Evolutionary conservation across 106 monocot species (phyloP).

Genomic region (Apostasia ramifera): DNA sequence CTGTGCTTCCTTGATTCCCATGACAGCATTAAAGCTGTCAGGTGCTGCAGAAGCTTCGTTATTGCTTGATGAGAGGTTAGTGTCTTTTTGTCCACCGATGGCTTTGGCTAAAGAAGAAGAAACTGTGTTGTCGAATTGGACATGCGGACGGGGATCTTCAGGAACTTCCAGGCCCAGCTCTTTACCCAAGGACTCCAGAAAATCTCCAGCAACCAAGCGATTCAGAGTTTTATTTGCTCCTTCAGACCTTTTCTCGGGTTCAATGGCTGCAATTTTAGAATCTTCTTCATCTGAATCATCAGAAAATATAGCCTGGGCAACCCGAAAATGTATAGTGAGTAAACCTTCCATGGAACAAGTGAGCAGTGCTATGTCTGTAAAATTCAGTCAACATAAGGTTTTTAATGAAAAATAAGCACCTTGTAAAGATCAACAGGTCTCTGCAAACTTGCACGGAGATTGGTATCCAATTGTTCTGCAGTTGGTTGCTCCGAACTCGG

Average conservation of each 20-base stretch:
- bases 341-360: not conserved
- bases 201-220: slow-evolving; percentile 86
- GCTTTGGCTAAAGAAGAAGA: slow-evolving; percentile 1
- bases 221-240: slow-evolving; percentile 79
- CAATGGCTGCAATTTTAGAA: slow-evolving; percentile 3
- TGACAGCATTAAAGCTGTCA: not conserved
- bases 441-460: slow-evolving; percentile 30
- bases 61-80: slow-evolving; percentile 10
- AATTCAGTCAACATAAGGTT: not conserved
- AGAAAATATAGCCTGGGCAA: slow-evolving; percentile 86
- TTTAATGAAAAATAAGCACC: slow-evolving; percentile 26
- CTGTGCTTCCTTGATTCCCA: not conserved
- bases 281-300: slow-evolving; percentile 80
- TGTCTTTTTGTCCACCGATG: not conserved
- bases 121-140: slow-evolving; percentile 7
- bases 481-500: slow-evolving; percentile 12
- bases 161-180: slow-evolving; percentile 84
- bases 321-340: not conserved
- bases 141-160: slow-evolving; percentile 5
- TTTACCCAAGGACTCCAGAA: slow-evolving; percentile 87
- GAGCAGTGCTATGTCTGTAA: not conserved
- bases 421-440: slow-evolving; percentile 93
- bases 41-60: slow-evolving; percentile 8
- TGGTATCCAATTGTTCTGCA: slow-evolving; percentile 22
- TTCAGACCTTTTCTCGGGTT: slow-evolving; percentile 53